Conservation (phyloP, 441 rosid species). For the Erysimum pusillum region DNA sequence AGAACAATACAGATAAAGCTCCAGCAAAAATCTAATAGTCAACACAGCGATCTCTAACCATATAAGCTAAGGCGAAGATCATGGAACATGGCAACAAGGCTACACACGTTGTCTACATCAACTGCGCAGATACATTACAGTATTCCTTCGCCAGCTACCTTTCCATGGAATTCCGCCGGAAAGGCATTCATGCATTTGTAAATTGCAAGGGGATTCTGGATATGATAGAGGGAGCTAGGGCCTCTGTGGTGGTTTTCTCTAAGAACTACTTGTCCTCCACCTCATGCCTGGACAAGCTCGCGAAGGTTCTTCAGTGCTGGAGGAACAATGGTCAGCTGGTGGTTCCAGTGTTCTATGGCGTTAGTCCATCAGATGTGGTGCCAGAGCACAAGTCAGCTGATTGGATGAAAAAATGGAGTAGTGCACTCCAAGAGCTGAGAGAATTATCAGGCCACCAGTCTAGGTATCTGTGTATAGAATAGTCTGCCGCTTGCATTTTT, state of each 20-base stretch:
- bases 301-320: neutral
- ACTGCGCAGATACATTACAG: neutral
- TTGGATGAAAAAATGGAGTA: neutral
- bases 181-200: neutral
- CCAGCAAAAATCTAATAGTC: too few species aligned
- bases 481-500: neutral
- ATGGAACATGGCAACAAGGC: too few species aligned
- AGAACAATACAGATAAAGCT: too few species aligned
- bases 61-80: too few species aligned
- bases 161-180: slow-evolving; percentile 11
- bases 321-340: neutral
- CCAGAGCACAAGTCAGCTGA: neutral
- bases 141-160: slow-evolving; percentile 28
- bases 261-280: neutral
- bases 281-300: neutral
- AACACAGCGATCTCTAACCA: too few species aligned
- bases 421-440: neutral
- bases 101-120: neutral
- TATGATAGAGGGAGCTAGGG: neutral
- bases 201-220: neutral
- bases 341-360: slow-evolving; percentile 26
- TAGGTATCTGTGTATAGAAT: neutral
- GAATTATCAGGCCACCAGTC: neutral
- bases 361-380: neutral
- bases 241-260: neutral